phyloP scores from a whole-genome alignment of 176 grass and related monocot genomes.

The Rhynchospora breviuscula region DNA sequence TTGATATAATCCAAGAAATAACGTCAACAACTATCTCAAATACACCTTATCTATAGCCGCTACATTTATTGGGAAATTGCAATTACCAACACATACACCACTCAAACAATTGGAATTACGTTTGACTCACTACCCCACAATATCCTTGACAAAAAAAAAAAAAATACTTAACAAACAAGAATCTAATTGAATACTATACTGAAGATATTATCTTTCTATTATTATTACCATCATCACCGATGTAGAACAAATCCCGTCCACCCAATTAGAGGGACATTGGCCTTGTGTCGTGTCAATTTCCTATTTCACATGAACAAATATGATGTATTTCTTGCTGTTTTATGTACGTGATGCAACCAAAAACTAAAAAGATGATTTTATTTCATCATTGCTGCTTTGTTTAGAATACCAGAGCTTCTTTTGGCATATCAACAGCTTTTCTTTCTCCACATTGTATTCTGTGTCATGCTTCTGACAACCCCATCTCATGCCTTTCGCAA shows the following conservation, averaged over 20 bases:
- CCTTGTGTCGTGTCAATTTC: neutral
- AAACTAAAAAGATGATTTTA: constrained; percentile 9
- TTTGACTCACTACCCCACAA: neutral
- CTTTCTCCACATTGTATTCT: constrained; percentile 58
- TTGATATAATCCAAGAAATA: constrained; percentile 9
- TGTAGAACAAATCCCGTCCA: constrained; percentile 10
- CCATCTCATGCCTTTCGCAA: constrained; percentile 91
- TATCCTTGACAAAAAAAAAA: constrained; percentile 10
- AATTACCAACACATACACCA: neutral
- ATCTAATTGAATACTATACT: constrained; percentile 28
- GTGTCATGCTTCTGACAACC: constrained; percentile 57
- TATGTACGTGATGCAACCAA: neutral
- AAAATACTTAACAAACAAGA: constrained; percentile 6
- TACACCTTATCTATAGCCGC: neutral
- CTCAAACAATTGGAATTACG: neutral
- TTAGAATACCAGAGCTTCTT: constrained; percentile 82
- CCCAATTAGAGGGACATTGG: neutral
- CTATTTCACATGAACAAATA: constrained; percentile 16
- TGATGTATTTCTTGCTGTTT: constrained; percentile 16
- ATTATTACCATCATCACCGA: constrained; percentile 3
- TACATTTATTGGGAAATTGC: constrained; percentile 1
- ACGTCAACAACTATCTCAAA: neutral
- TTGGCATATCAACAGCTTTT: constrained; percentile 84
- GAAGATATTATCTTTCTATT: constrained; percentile 26
- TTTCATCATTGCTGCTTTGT: constrained; percentile 23